Evolutionary conservation across 139 green algal species (phyloP).

Genomic region (Auxenochlorella pyrenoidosa): DNA sequence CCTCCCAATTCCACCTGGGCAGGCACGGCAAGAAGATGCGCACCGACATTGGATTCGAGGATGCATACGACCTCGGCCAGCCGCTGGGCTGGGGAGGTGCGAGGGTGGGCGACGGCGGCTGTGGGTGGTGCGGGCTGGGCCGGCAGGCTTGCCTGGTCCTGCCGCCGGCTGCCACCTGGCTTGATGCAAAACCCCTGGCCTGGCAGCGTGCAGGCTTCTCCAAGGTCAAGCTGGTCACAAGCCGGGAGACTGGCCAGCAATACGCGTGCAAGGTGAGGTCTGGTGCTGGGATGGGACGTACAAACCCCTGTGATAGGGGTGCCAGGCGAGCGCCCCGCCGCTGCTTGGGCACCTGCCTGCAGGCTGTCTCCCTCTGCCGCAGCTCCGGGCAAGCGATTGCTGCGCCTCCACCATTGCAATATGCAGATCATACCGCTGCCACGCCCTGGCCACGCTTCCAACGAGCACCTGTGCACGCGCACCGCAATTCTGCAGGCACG

Average conservation of each 20-base stretch:
- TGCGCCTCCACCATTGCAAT: no score
- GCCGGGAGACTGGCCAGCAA: constrained; percentile 63
- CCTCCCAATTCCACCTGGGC: background rate
- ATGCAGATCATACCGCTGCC: background rate
- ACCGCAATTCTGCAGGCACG: background rate
- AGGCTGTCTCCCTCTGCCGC: no score
- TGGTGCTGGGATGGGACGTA: background rate
- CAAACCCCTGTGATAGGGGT: no score
- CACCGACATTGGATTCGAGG: constrained; percentile 10
- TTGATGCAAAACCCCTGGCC: background rate
- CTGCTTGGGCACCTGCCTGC: no score
- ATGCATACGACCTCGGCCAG: constrained; percentile 79
- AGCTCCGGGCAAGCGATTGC: no score
- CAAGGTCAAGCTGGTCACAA: constrained; percentile 78
- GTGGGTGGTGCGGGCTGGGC: background rate
- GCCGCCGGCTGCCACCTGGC: background rate
- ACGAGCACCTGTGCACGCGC: background rate
- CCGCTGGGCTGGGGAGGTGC: constrained; percentile 80
- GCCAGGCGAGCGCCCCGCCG: no score
- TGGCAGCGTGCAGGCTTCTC: constrained; percentile 70
- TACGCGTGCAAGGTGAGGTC: constrained; percentile 86
- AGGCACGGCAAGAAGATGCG: constrained; percentile 15
- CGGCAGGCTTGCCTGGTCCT: background rate
- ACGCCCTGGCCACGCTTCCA: background rate
- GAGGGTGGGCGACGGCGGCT: background rate